phyloP scores from a whole-genome alignment of 208 protist genomes.

The Phytomonas sp. region DNA sequence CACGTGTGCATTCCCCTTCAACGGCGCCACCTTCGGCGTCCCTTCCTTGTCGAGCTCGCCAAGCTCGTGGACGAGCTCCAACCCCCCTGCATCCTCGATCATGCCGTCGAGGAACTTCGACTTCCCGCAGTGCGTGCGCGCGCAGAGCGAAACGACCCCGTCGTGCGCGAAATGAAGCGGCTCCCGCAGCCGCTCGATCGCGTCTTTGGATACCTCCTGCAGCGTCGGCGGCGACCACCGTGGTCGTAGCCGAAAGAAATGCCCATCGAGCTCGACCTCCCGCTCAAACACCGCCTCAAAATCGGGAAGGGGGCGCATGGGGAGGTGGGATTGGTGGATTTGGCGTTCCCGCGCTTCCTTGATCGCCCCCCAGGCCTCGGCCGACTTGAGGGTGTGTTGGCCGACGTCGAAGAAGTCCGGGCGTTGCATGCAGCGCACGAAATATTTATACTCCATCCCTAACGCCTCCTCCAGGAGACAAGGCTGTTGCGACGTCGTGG shows the following conservation, averaged over 20 bases:
- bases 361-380: conserved; percentile 51
- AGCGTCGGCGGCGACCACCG: conserved; percentile 78
- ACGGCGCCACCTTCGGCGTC: conserved; percentile 29
- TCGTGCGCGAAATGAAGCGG: conserved; percentile 62
- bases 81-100: conserved; percentile 78
- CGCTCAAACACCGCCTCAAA: conserved; percentile 85
- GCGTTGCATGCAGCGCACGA: conserved; percentile 48
- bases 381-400: conserved; percentile 60
- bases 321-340: conserved; percentile 57
- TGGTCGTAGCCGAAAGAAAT: conserved; percentile 72
- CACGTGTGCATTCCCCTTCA: conserved; percentile 57
- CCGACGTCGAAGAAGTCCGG: conserved; percentile 79
- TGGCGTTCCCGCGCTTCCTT: conserved; percentile 44
- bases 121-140: conserved; percentile 45
- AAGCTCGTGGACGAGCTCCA: conserved; percentile 55
- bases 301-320: conserved; percentile 55
- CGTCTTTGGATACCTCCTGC: conserved; percentile 43
- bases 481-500: conserved; percentile 46
- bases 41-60: conserved; percentile 64
- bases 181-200: conserved; percentile 24
- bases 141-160: conserved; percentile 42
- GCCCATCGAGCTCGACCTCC: conserved; percentile 63
- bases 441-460: conserved; percentile 64
- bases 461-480: conserved; percentile 63
- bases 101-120: conserved; percentile 55